Evolutionary conservation across 768 basidiomycete genomes (phyloP).

Genomic region (Peribolospora kevripleyi): DNA sequence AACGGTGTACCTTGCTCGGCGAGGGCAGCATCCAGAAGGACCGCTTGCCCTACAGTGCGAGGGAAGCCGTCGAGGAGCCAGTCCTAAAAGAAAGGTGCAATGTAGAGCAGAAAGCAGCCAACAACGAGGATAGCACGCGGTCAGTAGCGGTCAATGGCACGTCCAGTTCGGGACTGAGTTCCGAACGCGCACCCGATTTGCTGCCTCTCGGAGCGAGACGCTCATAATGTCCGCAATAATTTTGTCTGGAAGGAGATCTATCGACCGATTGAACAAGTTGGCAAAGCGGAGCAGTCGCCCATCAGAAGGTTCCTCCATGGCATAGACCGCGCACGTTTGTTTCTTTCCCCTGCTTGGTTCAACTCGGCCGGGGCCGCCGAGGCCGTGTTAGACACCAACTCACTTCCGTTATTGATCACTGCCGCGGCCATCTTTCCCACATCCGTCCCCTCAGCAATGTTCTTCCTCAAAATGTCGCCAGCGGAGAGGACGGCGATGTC

Average conservation of each 20-base stretch:
- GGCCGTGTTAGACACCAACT: conserved; percentile 1
- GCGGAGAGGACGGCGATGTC: conserved; percentile 54
- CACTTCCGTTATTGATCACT: conserved; percentile 49
- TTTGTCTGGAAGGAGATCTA: conserved; percentile 41
- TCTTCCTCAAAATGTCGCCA: conserved; percentile 62
- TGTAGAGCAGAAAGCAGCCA: background rate
- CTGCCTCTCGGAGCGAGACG: conserved; percentile 38
- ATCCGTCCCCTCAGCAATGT: conserved; percentile 52
- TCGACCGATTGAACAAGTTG: conserved; percentile 9
- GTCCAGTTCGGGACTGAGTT: conserved; percentile 28
- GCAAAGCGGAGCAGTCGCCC: background rate
- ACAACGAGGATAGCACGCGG: background rate
- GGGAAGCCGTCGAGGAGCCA: conserved; percentile 91
- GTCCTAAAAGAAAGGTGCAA: conserved; percentile 26
- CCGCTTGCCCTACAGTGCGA: conserved; percentile 60
- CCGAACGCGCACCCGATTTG: conserved; percentile 7
- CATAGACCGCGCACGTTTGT: too few species aligned
- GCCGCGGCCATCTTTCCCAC: conserved; percentile 49
- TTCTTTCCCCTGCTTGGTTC: background rate
- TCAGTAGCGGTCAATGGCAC: conserved; percentile 5
- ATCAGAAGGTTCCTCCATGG: background rate
- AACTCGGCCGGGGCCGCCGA: too few species aligned
- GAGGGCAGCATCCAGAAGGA: conserved; percentile 50
- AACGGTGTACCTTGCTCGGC: conserved; percentile 27
- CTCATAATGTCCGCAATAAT: conserved; percentile 54